A percentile compares a stretch with the other conserved stretches of the same genome.
phyloP scores from a whole-genome alignment of 176 grass and related monocot genomes.

The Typha latifolia region DNA sequence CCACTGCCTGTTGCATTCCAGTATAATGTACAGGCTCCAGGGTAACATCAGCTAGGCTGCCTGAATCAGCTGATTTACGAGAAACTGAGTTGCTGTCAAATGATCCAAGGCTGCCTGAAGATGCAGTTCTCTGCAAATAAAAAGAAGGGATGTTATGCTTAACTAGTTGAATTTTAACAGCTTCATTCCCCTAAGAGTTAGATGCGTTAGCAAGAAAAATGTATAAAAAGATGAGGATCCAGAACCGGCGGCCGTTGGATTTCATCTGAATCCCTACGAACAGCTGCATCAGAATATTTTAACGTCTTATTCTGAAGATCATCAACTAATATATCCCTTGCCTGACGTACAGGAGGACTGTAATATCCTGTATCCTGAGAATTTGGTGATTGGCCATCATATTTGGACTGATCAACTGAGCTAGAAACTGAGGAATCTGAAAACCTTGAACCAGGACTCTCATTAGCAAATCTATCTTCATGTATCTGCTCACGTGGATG shows the following conservation, averaged over 20 bases:
- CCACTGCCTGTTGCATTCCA: slow-evolving; percentile 26
- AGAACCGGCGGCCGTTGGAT: slow-evolving; percentile 40
- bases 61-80: slow-evolving; percentile 30
- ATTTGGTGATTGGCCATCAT: slow-evolving; percentile 62
- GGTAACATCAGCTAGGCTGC: slow-evolving; percentile 27
- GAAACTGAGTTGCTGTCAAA: slow-evolving; percentile 20
- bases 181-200: not conserved
- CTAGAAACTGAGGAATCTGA: slow-evolving; percentile 94
- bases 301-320: slow-evolving; percentile 25
- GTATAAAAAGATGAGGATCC: slow-evolving; percentile 9
- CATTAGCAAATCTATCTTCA: slow-evolving; percentile 86
- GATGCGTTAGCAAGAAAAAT: not conserved
- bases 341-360: slow-evolving; percentile 48
- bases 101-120: slow-evolving; percentile 81
- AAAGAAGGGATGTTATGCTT: slow-evolving; percentile 9
- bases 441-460: slow-evolving; percentile 72
- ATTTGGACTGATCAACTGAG: slow-evolving; percentile 50
- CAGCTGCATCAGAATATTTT: slow-evolving; percentile 17
- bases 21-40: slow-evolving; percentile 29
- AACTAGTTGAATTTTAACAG: slow-evolving; percentile 4
- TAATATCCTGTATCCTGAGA: slow-evolving; percentile 56
- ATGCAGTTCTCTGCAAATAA: slow-evolving; percentile 65
- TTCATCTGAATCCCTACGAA: slow-evolving; percentile 27
- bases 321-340: slow-evolving; percentile 42
- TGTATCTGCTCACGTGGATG: slow-evolving; percentile 36